phyloP scores from a whole-genome alignment of 352 stramenopile genomes.

The Albugo candida region DNA sequence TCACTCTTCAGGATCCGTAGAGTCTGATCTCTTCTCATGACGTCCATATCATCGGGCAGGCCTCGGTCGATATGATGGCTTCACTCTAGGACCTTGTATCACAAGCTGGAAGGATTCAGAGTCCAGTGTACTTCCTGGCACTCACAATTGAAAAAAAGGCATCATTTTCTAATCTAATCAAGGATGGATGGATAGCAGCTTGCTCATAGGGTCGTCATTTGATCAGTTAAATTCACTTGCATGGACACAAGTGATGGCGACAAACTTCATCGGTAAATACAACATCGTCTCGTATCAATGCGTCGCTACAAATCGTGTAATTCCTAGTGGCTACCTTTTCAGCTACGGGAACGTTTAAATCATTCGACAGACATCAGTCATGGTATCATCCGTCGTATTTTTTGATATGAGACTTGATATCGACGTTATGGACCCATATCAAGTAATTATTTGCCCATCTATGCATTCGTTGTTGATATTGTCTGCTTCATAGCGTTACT shows the following conservation, averaged over 20 bases:
- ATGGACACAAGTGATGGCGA: slow-evolving; percentile 20
- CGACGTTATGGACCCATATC: too few species aligned
- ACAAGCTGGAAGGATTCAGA: slow-evolving; percentile 53
- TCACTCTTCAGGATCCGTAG: slow-evolving; percentile 68
- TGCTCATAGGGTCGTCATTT: slow-evolving; percentile 67
- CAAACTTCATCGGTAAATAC: slow-evolving; percentile 3
- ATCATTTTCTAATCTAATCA: slow-evolving; percentile 71
- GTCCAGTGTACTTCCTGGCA: slow-evolving; percentile 56
- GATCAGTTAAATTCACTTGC: slow-evolving; percentile 57
- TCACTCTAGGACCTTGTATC: slow-evolving; percentile 74
- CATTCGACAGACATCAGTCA: slow-evolving; percentile 82
- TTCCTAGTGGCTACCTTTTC: slow-evolving; percentile 79
- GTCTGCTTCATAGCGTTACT: too few species aligned
- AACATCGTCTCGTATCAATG: neutral
- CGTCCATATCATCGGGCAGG: slow-evolving; percentile 51
- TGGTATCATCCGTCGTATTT: slow-evolving; percentile 32
- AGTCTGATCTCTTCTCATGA: slow-evolving; percentile 76
- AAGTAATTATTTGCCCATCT: too few species aligned
- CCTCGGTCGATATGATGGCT: slow-evolving; percentile 83
- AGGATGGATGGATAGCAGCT: slow-evolving; percentile 47
- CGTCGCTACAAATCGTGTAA: slow-evolving; percentile 20
- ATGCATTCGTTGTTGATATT: too few species aligned
- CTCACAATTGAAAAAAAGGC: slow-evolving; percentile 74
- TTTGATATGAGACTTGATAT: too few species aligned
- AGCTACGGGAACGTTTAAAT: slow-evolving; percentile 85